Base-by-base conservation (phyloP, 163 green algal species). In the Chloromonas sp. region DNA sequence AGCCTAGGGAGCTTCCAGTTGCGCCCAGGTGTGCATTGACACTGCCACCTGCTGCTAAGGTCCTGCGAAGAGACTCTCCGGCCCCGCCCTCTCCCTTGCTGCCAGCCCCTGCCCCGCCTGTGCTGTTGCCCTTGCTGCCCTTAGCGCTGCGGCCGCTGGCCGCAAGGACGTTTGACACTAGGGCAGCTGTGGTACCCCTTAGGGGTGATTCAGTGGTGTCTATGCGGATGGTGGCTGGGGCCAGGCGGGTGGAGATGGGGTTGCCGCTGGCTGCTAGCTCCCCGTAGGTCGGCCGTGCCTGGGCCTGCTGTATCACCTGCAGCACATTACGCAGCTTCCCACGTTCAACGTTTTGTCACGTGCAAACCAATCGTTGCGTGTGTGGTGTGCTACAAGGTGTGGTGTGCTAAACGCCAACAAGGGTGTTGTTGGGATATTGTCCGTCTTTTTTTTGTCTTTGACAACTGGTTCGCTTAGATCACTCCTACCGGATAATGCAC, bases 271-370 rank as follows among this genome's bases (percentile, higher is more conserved):
- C 81, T 3, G 81, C 81, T 14, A 77, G 81, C 81, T 84, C 61
- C 61, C 5, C 2, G 61, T 84, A 84, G 14, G 81, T 78, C 2
- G 81, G 81, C 60, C 81, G 61, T 13, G 15, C 61, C 15, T 78
- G 61, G 1, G 81, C 60, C 14, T 71, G 59, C 61, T n/a, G 61
- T n/a, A 84, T 84, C 61, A 84, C 61, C 81, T 84, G 81, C 79
- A 81, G 36, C 36, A 36, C 36, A 36, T 36, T 36, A 36, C 36
- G 36, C 36, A 36, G 36, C 36, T 36, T 36, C 36, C 36, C 36
- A 36, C 36, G 36, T 36, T 36, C 36, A 36, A 36, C 36, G 36
- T 36, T 36, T 36, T 36, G 36, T 36, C 36, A 36, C 36, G 36
- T 36, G 36, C 36, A 36, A 36, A 36, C 36, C 36, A 36, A 36